Percentiles rank a stretch among this genome's conserved stretches.
phyloP scores from a whole-genome alignment of 306 rosid genomes.

The Prunus salicina region DNA sequence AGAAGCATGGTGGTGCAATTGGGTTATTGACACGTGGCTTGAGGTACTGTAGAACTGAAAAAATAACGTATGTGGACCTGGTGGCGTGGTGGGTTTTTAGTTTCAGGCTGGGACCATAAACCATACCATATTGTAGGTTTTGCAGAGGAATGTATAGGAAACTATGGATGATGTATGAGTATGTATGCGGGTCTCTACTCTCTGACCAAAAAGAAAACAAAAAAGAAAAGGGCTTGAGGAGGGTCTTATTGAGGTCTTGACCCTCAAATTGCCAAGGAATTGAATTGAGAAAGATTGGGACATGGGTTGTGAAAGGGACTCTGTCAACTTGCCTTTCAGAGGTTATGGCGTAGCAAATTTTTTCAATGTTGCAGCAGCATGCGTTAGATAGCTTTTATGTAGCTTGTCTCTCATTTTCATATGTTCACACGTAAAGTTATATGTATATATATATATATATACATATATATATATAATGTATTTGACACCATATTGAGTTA shows the following conservation, averaged over 20 bases:
- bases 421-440: neutral
- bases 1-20: neutral
- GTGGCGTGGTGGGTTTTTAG: neutral
- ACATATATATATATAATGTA: no score
- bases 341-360: neutral
- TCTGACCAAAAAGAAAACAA: no score
- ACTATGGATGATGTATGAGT: no score
- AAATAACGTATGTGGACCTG: neutral
- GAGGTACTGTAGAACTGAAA: neutral
- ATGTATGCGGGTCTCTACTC: no score
- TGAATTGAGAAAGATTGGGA: slow-evolving; percentile 4
- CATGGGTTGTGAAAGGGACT: slow-evolving; percentile 14
- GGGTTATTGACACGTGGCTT: neutral
- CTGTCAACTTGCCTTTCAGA: slow-evolving; percentile 1
- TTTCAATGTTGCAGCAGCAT: neutral
- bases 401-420: neutral
- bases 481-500: no score
- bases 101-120: neutral
- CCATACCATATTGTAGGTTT: neutral
- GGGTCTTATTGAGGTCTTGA: neutral
- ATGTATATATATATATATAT: no score
- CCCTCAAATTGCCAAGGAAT: slow-evolving; percentile 1
- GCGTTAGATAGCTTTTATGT: neutral
- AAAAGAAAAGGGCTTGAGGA: no score
- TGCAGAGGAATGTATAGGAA: neutral